Percentiles rank a stretch among this genome's conserved stretches.
phyloP scores from a whole-genome alignment of 108 stramenopile species.

The Nannochloropsis oceanica region DNA sequence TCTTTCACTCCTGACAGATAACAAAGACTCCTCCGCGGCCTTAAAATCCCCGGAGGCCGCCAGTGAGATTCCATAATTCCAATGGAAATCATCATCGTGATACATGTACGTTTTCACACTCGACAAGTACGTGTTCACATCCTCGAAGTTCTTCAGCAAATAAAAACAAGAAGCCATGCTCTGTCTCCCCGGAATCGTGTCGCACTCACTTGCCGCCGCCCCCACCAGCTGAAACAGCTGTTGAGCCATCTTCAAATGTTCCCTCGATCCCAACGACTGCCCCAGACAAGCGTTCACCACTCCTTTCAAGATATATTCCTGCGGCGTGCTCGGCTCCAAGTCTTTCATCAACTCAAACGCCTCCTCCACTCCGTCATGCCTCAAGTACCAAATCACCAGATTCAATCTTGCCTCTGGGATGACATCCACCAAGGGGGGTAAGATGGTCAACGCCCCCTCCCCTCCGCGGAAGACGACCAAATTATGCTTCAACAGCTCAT shows the following conservation, averaged over 20 bases:
- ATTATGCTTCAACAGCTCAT: conserved; percentile 59
- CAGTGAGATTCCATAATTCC: conserved; percentile 61
- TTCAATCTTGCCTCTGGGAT: conserved; percentile 67
- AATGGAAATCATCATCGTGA: conserved; percentile 68
- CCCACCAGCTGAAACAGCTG: conserved; percentile 45
- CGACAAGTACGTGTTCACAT: conserved; percentile 58
- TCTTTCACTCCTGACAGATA: conserved; percentile 41
- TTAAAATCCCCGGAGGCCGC: conserved; percentile 46
- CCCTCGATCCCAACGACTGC: conserved; percentile 39
- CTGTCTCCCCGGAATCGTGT: conserved; percentile 72
- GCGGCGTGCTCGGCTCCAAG: conserved; percentile 54
- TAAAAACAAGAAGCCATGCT: conserved; percentile 70
- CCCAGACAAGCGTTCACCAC: conserved; percentile 53
- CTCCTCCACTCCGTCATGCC: conserved; percentile 47
- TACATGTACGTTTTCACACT: conserved; percentile 54
- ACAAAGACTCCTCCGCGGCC: conserved; percentile 2
- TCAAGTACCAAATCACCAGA: conserved; percentile 45
- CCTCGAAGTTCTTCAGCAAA: conserved; percentile 55
- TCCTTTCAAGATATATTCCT: conserved; percentile 60
- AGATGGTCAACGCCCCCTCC: conserved; percentile 48
- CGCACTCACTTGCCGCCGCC: conserved; percentile 53
- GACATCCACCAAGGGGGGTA: conserved; percentile 49
- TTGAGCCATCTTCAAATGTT: conserved; percentile 43
- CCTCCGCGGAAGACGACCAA: conserved; percentile 56
- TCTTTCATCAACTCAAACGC: conserved; percentile 54